These are phyloP conservation scores for Geotrichum cucujoidarum DNA, from an alignment of 1,139 yeast genomes.

Conservation along the genomic window DNA sequence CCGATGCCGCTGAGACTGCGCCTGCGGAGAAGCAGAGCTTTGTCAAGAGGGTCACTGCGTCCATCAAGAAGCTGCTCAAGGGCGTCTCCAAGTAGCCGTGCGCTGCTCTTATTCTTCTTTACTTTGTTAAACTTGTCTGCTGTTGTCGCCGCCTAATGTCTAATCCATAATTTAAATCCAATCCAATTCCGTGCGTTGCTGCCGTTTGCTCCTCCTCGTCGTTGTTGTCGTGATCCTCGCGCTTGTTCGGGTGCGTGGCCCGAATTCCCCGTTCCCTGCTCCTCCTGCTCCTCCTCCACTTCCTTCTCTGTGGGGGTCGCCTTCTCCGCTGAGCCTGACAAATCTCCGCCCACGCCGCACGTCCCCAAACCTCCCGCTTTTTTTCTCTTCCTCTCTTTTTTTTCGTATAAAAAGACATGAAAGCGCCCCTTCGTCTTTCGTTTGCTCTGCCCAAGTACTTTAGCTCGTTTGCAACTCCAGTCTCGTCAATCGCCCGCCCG, in stretches of 20 bases:
- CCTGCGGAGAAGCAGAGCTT: conserved; percentile 15
- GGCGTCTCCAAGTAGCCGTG: conserved; percentile 12
- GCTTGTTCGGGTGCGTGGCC: too few relatives aligned
- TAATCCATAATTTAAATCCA: conserved; percentile 6
- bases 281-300: too few relatives aligned
- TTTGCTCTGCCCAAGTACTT: too few relatives aligned
- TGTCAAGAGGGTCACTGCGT: conserved; percentile 11
- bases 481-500: neutral
- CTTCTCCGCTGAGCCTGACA: neutral
- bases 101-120: neutral
- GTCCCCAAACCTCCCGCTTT: too few relatives aligned
- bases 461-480: too few relatives aligned
- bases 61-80: conserved; percentile 18
- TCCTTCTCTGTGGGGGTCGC: too few relatives aligned
- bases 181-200: too few relatives aligned
- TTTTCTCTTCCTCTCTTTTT: neutral
- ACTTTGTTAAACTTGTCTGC: neutral
- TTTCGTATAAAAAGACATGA: too few relatives aligned
- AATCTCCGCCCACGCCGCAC: neutral
- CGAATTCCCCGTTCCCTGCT: too few relatives aligned
- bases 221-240: too few relatives aligned
- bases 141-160: conserved; percentile 9
- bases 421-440: too few relatives aligned
- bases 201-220: too few relatives aligned
- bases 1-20: conserved; percentile 13